These are phyloP conservation scores for Fraxinus pennsylvanica DNA, from an alignment of 257 asterid genomes.

Conservation along the genomic window DNA sequence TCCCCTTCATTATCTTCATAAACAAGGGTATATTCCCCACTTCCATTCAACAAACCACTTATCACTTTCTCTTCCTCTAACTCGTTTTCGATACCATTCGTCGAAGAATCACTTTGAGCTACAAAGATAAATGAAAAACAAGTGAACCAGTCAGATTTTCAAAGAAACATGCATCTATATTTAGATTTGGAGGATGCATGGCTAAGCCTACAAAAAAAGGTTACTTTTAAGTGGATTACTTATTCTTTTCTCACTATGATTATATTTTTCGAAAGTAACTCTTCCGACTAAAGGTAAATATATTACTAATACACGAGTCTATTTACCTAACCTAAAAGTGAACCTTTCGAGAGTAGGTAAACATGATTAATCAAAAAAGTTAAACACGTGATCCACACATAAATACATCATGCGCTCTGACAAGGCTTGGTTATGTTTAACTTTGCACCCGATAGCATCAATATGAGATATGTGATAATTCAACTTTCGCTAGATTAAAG, in stretches of 20 bases:
- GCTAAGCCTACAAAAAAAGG: not conserved
- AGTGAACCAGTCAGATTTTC: not conserved
- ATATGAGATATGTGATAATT: not conserved
- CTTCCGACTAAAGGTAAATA: too few species aligned
- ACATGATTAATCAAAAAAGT: too few species aligned
- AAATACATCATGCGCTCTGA: not conserved
- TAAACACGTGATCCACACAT: too few species aligned
- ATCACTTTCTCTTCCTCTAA: slow-evolving; percentile 47
- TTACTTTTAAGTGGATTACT: not conserved
- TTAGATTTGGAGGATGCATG: not conserved
- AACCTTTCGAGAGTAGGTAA: too few species aligned
- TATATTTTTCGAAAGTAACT: too few species aligned
- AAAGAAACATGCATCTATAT: not conserved
- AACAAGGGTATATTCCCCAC: slow-evolving; percentile 91
- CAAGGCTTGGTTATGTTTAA: not conserved
- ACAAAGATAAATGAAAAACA: slow-evolving; percentile 2
- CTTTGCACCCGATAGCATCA: not conserved
- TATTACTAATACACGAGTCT: too few species aligned
- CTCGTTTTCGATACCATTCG: slow-evolving; percentile 37
- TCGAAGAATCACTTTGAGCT: slow-evolving; percentile 63
- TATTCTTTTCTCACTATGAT: not conserved
- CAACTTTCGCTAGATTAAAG: not conserved
- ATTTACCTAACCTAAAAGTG: too few species aligned
- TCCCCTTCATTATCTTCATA: slow-evolving; percentile 99
- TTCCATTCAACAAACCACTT: slow-evolving; percentile 72